Base-by-base conservation (phyloP, 2,329 filamentous ascomycete species). In the Penicillium expansum region DNA sequence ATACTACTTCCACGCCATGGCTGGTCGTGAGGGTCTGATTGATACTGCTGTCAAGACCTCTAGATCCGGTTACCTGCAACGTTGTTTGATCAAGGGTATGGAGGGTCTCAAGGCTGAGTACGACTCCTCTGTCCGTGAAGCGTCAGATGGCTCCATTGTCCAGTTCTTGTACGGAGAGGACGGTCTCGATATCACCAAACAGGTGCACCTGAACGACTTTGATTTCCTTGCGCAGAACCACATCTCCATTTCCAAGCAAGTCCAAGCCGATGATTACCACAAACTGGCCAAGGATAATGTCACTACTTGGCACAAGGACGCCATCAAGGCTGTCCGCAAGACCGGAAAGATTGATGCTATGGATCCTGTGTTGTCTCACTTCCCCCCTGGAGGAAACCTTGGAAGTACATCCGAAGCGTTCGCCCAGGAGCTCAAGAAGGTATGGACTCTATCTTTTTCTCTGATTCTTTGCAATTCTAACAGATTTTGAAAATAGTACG, bases 1-100 rank as follows among this genome's bases (percentile, higher is more conserved):
- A 73, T 99, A 97, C 75, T 99, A 93, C 74, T 99, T 99, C 81
- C 94, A 99, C 83, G 92, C 95, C 75, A 99, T 99, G 95, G 94
- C 93, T 70, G 95, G 95, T 67, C 86, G 94, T 78, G 95, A 99
- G 82, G 94, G 94, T 81, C 80, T 99, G 63, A 99, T 99, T 71
- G 94, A 99, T 83, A 99, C 94, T 20, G 94, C 94, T 62, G 94
- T 99, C 74, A 99, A 99, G 79, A 99, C 94, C 1, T 96, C 93
- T 10, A 88, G 94, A 70, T 97, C 94, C 29, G 95, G 94, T 59
- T 99, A 99, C 71, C 81, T 99, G 50, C 94, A 99, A 73, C 84
- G 95, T 71, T 99, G 94, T 82, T 83, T 99, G 61, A 95, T 99
- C 79, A 99, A 99, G 79, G 94, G 94, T 60, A 95, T 99, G 89